Evolutionary conservation across 176 grass and related monocot genomes (phyloP), one percentile per base, ranked within the genome.

Genomic region (Microstegium vimineum): DNA sequence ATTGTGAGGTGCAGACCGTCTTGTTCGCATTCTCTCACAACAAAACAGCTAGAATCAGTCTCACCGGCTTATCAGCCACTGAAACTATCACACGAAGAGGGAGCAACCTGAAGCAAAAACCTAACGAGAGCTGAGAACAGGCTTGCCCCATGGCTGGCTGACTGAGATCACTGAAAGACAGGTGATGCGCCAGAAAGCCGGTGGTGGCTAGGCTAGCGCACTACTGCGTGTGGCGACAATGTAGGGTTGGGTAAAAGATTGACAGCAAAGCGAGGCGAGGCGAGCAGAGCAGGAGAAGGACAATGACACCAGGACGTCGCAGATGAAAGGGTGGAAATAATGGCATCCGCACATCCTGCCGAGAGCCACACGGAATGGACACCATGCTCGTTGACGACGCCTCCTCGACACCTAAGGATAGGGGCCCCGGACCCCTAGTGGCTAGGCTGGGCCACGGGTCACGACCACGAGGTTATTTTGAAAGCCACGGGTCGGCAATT

Each of bases 71-170:
- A n/a, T n/a, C n/a, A n/a, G n/a, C n/a, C n/a, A n/a, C n/a, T n/a
- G n/a, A n/a, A n/a, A n/a, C n/a, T n/a, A n/a, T n/a, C n/a, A n/a
- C n/a, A n/a, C n/a, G n/a, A n/a, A n/a, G n/a, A n/a, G n/a, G n/a
- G n/a, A n/a, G n/a, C 46, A 49, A 16, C 16, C 46, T 49, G 15
- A 52, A 28, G 79, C 43, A 63, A 91, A 90, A 63, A 90, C 59
- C 69, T 84, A 34, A 47, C 41, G 25, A 63, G 56, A 22, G n/a
- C 4, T 43, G 56, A 77, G 26, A 64, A 18, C 25, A 43, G 36
- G 15, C 15, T 49, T 49, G 45, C 45, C 15, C 45, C 45, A 47
- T 47, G 45, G 45, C 45, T 47, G 45, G 45, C 45, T 47, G 45
- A 47, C 45, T 47, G 14, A 46, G 14, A 46, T 46, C 43, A 46